Conservation (phyloP, 352 stramenopile genomes). For the Phytophthora pistaciae region DNA sequence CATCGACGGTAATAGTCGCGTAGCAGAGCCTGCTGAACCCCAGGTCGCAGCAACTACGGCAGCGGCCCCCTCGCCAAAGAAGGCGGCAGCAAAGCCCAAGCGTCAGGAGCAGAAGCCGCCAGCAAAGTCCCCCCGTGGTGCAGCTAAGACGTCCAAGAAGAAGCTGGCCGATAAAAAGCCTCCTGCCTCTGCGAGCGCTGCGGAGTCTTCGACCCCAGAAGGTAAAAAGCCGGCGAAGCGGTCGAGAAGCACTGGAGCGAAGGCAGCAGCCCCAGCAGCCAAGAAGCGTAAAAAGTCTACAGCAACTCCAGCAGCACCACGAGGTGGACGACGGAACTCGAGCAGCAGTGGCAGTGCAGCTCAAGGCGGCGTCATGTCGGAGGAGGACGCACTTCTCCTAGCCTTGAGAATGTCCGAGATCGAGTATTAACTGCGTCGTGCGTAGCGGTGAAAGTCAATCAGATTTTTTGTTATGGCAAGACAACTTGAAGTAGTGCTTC, state of each 20-base stretch:
- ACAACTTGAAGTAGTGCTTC: no score
- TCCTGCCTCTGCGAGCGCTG: constrained; percentile 10
- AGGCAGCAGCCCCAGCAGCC: constrained; percentile 5
- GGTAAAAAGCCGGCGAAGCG: constrained; percentile 21
- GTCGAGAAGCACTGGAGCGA: constrained; percentile 20
- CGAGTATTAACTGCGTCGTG: constrained; percentile 39
- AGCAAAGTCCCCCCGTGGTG: neutral
- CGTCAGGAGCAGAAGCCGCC: neutral
- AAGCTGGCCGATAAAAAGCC: neutral
- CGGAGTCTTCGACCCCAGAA: constrained; percentile 9
- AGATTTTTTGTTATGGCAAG: neutral
- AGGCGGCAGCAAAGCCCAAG: neutral
- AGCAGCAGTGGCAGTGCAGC: constrained; percentile 10
- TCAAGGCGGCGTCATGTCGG: constrained; percentile 33
- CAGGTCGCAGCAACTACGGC: neutral
- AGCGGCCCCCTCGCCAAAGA: neutral
- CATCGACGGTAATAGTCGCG: constrained; percentile 1
- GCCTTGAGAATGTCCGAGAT: constrained; percentile 51
- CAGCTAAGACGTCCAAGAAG: constrained; percentile 6
- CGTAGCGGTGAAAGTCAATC: neutral
- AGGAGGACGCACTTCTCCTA: constrained; percentile 48
- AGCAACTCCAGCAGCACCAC: constrained; percentile 6
- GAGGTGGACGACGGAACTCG: constrained; percentile 13
- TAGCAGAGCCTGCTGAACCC: neutral
- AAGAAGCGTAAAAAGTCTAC: constrained; percentile 36